Evolutionary conservation across 768 basidiomycete genomes (phyloP).

Genomic region (Rhodosporidiobolus odoratus): DNA sequence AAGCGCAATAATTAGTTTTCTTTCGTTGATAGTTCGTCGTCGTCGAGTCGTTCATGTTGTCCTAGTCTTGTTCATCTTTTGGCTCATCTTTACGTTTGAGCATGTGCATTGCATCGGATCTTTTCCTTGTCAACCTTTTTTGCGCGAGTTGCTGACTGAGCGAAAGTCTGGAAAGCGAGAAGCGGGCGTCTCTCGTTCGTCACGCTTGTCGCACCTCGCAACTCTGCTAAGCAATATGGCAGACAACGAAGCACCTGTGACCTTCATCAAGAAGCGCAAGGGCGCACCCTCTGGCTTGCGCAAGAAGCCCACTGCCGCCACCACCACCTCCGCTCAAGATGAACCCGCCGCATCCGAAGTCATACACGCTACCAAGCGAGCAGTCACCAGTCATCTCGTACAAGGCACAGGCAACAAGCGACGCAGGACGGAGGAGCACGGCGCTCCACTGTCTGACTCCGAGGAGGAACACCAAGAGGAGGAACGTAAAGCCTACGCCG

Average conservation of each 20-base stretch:
- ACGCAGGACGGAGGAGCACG: conserved; percentile 53
- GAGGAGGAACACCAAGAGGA: conserved; percentile 55
- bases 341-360: conserved; percentile 49
- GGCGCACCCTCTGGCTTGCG: conserved; percentile 69
- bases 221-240: conserved; percentile 8
- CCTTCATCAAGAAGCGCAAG: conserved; percentile 84
- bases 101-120: too few species aligned
- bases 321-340: conserved; percentile 16
- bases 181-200: neutral
- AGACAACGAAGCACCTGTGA: conserved; percentile 51
- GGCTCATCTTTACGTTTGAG: too few species aligned
- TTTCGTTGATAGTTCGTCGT: neutral
- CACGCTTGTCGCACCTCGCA: neutral
- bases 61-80: neutral
- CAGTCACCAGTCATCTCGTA: conserved; percentile 64
- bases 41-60: neutral
- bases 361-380: conserved; percentile 67
- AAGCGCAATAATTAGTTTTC: neutral
- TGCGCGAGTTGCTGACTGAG: too few species aligned
- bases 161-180: too few species aligned
- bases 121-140: too few species aligned
- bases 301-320: conserved; percentile 64
- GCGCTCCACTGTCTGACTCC: conserved; percentile 49
- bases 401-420: conserved; percentile 66
- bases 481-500: conserved; percentile 43